These are phyloP conservation scores for Chenopodium suecicum DNA, from an alignment of 148 eudicot species.

Conservation along the genomic window DNA sequence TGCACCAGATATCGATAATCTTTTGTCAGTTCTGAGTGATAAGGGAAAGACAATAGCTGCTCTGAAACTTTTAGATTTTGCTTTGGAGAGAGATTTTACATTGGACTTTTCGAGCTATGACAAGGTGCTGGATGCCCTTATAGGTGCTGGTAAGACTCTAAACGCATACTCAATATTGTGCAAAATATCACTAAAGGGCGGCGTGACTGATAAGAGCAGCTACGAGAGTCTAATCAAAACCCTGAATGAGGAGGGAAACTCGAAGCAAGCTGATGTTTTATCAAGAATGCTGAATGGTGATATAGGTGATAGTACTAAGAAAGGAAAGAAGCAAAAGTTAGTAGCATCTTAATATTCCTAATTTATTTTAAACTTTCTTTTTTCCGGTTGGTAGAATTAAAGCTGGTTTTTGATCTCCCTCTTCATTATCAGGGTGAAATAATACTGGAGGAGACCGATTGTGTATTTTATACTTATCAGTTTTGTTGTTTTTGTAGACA, in stretches of 20 bases:
- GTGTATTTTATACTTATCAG: background rate
- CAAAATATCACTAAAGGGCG: constrained; percentile 76
- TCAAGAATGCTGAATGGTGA: constrained; percentile 61
- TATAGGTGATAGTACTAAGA: constrained; percentile 42
- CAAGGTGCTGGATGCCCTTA: constrained; percentile 79
- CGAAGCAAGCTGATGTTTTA: constrained; percentile 85
- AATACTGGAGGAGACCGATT: background rate
- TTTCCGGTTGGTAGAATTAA: constrained; percentile 4
- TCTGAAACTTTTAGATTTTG: constrained; percentile 73
- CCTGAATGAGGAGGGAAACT: constrained; percentile 75
- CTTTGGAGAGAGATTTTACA: constrained; percentile 68
- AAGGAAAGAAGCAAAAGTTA: constrained; percentile 57
- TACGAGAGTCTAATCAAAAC: constrained; percentile 63
- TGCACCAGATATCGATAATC: constrained; percentile 52
- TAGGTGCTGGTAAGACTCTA: constrained; percentile 84
- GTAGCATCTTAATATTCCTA: constrained; percentile 28
- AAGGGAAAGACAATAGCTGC: constrained; percentile 89
- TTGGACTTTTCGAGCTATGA: constrained; percentile 67
- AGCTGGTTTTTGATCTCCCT: background rate
- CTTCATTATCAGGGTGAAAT: background rate
- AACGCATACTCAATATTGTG: constrained; percentile 90
- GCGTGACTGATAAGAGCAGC: constrained; percentile 52
- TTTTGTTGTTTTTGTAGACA: background rate
- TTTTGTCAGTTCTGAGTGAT: constrained; percentile 62
- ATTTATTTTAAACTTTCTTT: background rate